phyloP scores from a whole-genome alignment of 1,284 basidiomycete species.

The Pterulicium gracile region DNA sequence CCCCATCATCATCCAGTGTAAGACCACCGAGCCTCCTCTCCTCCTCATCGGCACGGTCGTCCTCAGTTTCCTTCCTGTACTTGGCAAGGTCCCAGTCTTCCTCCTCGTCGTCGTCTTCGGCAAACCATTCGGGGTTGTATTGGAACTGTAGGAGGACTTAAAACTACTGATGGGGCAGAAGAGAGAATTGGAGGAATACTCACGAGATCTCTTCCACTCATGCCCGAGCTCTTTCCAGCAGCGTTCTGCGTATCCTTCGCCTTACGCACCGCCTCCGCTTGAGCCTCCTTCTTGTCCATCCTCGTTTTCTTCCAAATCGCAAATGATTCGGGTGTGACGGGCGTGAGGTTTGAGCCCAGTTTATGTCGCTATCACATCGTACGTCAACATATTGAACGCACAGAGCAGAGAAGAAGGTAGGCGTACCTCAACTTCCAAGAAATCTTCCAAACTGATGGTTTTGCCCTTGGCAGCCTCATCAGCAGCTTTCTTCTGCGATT shows the following conservation, averaged over 20 bases:
- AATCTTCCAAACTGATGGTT: constrained; percentile 90
- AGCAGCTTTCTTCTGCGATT: constrained; percentile 79
- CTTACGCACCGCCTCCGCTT: constrained; percentile 71
- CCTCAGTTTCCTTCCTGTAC: constrained; percentile 54
- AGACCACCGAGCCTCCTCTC: constrained; percentile 10
- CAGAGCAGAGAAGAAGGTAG: constrained; percentile 2
- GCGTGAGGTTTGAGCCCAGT: constrained; percentile 85
- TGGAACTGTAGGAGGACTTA: constrained; percentile 54
- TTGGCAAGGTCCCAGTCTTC: constrained; percentile 66
- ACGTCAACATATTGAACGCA: background rate
- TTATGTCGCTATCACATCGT: constrained; percentile 70
- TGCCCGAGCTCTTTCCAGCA: constrained; percentile 86
- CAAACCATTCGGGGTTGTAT: constrained; percentile 94
- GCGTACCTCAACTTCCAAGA: constrained; percentile 89
- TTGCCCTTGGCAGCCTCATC: constrained; percentile 85
- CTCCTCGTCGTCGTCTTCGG: constrained; percentile 66
- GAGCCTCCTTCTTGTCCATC: constrained; percentile 87
- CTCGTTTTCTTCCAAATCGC: constrained; percentile 92
- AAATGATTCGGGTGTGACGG: constrained; percentile 92
- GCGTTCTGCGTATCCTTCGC: constrained; percentile 79
- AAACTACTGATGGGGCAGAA: constrained; percentile 7
- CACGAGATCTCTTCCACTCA: constrained; percentile 94
- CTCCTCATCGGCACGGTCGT: constrained; percentile 40
- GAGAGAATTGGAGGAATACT: constrained; percentile 17
- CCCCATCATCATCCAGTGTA: constrained; percentile 4